phyloP scores from a whole-genome alignment of 441 rosid genomes.

The Isatis lusitanica region DNA sequence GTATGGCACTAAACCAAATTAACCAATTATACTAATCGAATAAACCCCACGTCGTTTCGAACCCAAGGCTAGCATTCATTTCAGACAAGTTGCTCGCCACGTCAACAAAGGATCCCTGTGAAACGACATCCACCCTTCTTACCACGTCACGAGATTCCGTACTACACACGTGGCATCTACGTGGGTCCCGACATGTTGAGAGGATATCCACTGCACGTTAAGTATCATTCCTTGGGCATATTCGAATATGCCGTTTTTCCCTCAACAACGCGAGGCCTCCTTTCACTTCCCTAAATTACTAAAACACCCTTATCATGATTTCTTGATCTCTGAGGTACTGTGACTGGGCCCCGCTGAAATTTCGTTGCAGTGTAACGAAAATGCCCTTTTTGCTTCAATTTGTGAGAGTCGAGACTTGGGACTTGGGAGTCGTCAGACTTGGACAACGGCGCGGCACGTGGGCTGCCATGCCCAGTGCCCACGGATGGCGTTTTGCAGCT shows the following conservation, averaged over 20 bases:
- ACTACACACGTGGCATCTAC: conserved; percentile 19
- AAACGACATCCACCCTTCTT: conserved; percentile 3
- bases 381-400: conserved; percentile 29
- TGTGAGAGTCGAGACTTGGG: neutral
- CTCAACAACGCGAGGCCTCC: conserved; percentile 2
- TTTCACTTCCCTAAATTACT: neutral
- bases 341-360: neutral
- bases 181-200: conserved; percentile 27
- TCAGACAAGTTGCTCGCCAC: conserved; percentile 13
- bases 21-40: conserved; percentile 6
- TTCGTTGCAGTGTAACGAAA: neutral
- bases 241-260: conserved; percentile 56
- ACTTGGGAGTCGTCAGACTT: neutral
- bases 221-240: conserved; percentile 58
- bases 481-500: conserved; percentile 6
- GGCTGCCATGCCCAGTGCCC: neutral
- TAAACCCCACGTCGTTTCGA: conserved; percentile 15
- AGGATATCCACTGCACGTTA: conserved; percentile 40
- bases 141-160: conserved; percentile 37
- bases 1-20: neutral
- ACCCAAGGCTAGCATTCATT: conserved; percentile 25
- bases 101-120: neutral
- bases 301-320: conserved; percentile 4
- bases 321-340: neutral
- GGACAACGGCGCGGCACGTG: conserved; percentile 7